Evolutionary conservation across 2,329 filamentous ascomycete species (phyloP).

Genomic region (Epichloe bromicola): DNA sequence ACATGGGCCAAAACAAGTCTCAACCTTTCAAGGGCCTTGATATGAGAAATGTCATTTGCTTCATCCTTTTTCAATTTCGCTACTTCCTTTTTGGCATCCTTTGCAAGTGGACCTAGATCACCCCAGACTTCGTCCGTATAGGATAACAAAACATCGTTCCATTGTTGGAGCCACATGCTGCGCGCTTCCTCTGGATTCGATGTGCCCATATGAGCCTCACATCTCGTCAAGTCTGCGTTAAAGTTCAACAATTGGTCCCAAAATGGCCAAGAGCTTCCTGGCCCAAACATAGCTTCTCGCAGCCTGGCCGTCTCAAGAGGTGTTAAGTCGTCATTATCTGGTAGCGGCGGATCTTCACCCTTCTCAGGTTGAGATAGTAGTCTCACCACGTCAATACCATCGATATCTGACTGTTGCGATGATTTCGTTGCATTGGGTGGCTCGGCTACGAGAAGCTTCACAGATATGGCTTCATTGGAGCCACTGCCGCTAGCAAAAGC

Average conservation of each 20-base stretch:
- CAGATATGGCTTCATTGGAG: not conserved
- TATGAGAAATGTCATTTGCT: slow-evolving; percentile 8
- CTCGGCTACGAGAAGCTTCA: not conserved
- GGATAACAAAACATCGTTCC: slow-evolving; percentile 40
- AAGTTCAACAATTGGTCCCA: slow-evolving; percentile 40
- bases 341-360: slow-evolving; percentile 10
- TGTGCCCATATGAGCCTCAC: slow-evolving; percentile 24
- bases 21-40: slow-evolving; percentile 21
- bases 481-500: not conserved
- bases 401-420: slow-evolving; percentile 2
- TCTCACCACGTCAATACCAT: slow-evolving; percentile 20
- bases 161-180: slow-evolving; percentile 38
- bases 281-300: slow-evolving; percentile 25
- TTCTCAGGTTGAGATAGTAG: slow-evolving; percentile 20
- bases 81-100: slow-evolving; percentile 44
- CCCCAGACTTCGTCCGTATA: slow-evolving; percentile 61
- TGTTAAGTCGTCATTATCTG: slow-evolving; percentile 14
- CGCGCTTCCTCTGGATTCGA: slow-evolving; percentile 25
- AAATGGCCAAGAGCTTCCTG: not conserved
- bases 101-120: slow-evolving; percentile 41
- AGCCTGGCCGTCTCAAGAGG: slow-evolving; percentile 20
- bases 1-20: slow-evolving; percentile 26
- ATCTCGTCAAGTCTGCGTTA: slow-evolving; percentile 27
- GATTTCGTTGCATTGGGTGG: slow-evolving; percentile 9
- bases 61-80: slow-evolving; percentile 21